Evolutionary conservation across 345 rosid genomes (phyloP).

Genomic region (Syzygium jambos): DNA sequence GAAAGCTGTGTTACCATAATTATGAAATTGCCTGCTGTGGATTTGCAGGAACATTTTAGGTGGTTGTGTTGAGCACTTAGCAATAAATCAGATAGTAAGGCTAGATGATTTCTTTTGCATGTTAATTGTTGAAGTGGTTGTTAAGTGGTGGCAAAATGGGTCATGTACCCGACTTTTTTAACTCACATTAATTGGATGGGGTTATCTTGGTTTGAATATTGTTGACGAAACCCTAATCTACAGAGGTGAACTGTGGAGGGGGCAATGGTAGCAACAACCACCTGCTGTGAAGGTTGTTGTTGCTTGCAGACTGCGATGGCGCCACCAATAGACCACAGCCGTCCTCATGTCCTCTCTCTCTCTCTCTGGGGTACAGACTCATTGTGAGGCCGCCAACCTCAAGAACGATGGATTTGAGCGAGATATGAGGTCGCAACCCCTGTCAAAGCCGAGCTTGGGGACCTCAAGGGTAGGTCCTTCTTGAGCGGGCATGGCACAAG

Average conservation of each 20-base stretch:
- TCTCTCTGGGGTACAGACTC: no score
- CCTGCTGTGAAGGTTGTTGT: not conserved
- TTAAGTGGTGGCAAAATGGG: not conserved
- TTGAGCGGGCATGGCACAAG: not conserved
- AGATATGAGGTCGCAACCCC: no score
- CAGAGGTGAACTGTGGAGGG: not conserved
- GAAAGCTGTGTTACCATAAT: not conserved
- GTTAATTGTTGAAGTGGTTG: not conserved
- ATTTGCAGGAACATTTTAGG: not conserved
- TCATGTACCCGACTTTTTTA: not conserved
- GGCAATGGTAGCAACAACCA: not conserved
- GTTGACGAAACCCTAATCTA: not conserved
- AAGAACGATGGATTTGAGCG: no score
- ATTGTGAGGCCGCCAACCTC: no score
- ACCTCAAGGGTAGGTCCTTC: no score
- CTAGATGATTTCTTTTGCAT: not conserved
- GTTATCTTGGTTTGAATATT: not conserved
- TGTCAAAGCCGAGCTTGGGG: no score
- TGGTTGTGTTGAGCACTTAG: not conserved
- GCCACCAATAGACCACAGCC: not conserved
- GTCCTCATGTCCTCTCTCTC: not conserved
- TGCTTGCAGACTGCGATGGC: not conserved
- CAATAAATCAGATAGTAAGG: not conserved
- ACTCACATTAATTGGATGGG: not conserved
- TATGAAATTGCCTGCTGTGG: not conserved